Evolutionary conservation across 768 basidiomycete genomes (phyloP), one percentile per base, ranked within the genome.

Genomic region (Obba rivulosa): DNA sequence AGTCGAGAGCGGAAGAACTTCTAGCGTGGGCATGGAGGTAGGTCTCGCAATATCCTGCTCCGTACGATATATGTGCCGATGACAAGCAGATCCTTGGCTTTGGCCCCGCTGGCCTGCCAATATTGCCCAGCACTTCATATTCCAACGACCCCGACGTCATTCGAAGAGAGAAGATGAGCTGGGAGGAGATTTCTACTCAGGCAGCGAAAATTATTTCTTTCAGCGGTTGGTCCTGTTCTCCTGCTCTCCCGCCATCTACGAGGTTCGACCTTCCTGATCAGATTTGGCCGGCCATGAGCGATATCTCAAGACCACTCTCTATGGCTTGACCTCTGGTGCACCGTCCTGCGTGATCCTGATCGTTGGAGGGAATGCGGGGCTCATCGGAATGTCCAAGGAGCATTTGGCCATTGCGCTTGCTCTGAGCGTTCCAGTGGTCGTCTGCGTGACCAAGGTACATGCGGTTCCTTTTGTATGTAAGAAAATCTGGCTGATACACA

Each of bases 11-110:
- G 95, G 95, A 5, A 73, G 96, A 43, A 99, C 96, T 0, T 92
- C 89, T 20, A 92, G 88, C 52, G 91, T 98, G 37, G 96, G 96
- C 18, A 94, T 96, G 85, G 96, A 99, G 77, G 92, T 92, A 52
- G 49, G 74, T 50, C 13, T 5, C 28, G 5, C 28, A 31, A 31
- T 31, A n/a, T n/a, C n/a, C n/a, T n/a, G n/a, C n/a, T n/a, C n/a
- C n/a, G n/a, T n/a, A n/a, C n/a, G 28, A 31, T 13, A 31, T 31
- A 5, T 5, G 28, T 31, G 28, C 7, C 28, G 28, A 5, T 31
- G 34, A 3, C 7, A 18, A 11, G 9, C 10, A 92, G 90, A 95
- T 96, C 46, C 72, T 97, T 10, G 94, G 94, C 1, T 97, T 95
- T 58, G 81, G 79, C 16, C 79, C 82, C 3, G 75, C 77, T 20